phyloP scores from a whole-genome alignment of 768 basidiomycete genomes.

The Phlebiopsis flavidoalba region DNA sequence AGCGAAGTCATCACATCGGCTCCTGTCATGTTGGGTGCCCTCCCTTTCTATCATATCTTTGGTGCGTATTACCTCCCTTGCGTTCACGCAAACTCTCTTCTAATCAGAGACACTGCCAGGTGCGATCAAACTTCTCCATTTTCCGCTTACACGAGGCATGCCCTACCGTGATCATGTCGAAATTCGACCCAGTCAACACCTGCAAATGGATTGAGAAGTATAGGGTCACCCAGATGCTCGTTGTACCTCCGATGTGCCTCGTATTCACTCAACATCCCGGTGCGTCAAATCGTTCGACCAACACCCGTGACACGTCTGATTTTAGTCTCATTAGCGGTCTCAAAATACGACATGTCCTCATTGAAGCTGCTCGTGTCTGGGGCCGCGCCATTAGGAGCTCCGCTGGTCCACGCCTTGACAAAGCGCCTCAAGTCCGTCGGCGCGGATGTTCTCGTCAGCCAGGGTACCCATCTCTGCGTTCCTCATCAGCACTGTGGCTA shows the following conservation, averaged over 20 bases:
- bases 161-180: conserved; percentile 54
- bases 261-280: conserved; percentile 66
- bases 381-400: conserved; percentile 74
- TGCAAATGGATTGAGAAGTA: conserved; percentile 63
- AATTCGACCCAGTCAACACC: conserved; percentile 69
- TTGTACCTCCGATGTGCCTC: conserved; percentile 85
- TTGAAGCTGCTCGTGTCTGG: conserved; percentile 60
- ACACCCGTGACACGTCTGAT: not conserved
- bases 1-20: conserved; percentile 25
- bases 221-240: conserved; percentile 47
- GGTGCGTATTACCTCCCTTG: conserved; percentile 20
- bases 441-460: conserved; percentile 36
- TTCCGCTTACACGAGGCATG: conserved; percentile 45
- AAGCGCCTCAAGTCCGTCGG: conserved; percentile 36
- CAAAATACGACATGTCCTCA: conserved; percentile 61
- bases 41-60: conserved; percentile 57
- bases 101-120: conserved; percentile 29
- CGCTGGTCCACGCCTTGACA: conserved; percentile 48
- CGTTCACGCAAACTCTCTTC: not conserved
- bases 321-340: conserved; percentile 39
- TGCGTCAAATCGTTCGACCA: conserved; percentile 25
- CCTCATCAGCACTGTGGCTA: not conserved
- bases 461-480: conserved; percentile 36
- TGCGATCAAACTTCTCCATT: conserved; percentile 55
- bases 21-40: conserved; percentile 56